A percentile compares a stretch with the other conserved stretches of the same genome.
Evolutionary conservation across 2,329 filamentous ascomycete species (phyloP).

Genomic region (Fusarium nurragi): DNA sequence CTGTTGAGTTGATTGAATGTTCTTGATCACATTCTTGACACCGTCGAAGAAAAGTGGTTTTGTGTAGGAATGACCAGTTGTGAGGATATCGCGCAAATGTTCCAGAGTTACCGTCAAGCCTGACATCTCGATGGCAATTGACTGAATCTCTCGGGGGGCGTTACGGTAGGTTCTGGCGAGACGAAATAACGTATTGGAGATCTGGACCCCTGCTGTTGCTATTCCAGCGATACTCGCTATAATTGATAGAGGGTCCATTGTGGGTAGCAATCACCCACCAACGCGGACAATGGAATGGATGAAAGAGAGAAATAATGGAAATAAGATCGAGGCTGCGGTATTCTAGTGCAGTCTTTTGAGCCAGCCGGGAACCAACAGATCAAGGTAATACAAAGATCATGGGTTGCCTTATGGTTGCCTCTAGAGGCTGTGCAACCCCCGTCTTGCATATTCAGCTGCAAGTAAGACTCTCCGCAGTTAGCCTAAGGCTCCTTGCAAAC

Average conservation of each 20-base stretch:
- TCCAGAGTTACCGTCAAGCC: not conserved
- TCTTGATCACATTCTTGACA: constrained; percentile 5
- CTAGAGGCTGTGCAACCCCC: constrained; percentile 12
- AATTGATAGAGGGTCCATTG: constrained; percentile 28
- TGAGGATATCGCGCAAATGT: constrained; percentile 19
- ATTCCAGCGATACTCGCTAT: constrained; percentile 30
- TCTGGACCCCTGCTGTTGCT: constrained; percentile 20
- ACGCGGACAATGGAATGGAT: not conserved
- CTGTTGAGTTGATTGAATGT: constrained; percentile 8
- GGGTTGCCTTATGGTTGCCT: constrained; percentile 19
- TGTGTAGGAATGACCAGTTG: not conserved
- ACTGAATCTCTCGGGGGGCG: constrained; percentile 6
- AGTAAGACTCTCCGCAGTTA: not conserved
- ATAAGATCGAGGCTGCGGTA: not conserved
- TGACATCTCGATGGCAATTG: constrained; percentile 22
- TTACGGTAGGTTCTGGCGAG: constrained; percentile 9
- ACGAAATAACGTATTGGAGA: constrained; percentile 16
- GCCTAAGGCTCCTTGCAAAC: not conserved
- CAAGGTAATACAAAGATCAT: not conserved
- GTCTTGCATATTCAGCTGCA: not conserved
- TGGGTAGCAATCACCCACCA: not conserved
- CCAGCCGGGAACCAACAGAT: not conserved
- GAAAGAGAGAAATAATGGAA: not conserved
- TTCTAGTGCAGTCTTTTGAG: not conserved
- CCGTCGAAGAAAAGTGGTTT: constrained; percentile 1